Percentiles rank a stretch among this genome's conserved stretches.
Conservation (phyloP, 139 green algal species). For the Closterium sp. region DNA sequence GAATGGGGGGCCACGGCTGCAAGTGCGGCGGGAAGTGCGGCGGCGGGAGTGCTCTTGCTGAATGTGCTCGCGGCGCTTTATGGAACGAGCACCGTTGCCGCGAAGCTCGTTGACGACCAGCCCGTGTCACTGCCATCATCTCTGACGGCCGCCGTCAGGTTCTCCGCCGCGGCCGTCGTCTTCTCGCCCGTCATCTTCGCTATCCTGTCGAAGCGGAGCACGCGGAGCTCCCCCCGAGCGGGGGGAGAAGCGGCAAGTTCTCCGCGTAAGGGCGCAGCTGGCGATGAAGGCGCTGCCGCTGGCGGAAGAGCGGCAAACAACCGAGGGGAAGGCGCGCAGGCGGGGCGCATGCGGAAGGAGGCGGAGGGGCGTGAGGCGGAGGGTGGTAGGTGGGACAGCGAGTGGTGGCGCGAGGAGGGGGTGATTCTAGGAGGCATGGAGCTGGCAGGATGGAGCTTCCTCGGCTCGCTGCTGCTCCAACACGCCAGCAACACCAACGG, state of each 20-base stretch:
- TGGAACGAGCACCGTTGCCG: conserved; percentile 29
- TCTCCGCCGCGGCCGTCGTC: conserved; percentile 2
- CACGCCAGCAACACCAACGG: not conserved
- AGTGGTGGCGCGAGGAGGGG: conserved; percentile 6
- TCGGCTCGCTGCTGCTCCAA: not conserved
- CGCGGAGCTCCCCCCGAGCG: not conserved
- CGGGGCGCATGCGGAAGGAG: not conserved
- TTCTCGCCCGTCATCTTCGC: conserved; percentile 15
- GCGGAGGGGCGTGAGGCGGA: not conserved
- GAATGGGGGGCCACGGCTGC: not conserved
- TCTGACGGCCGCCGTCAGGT: conserved; percentile 19
- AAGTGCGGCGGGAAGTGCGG: not conserved
- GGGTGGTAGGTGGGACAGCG: not conserved
- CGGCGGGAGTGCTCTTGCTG: conserved; percentile 11
- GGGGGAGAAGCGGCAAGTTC: not conserved
- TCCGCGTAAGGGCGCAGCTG: not conserved
- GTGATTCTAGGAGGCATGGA: conserved; percentile 19
- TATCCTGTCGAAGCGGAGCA: not conserved
- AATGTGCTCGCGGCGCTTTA: conserved; percentile 32
- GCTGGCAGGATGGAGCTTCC: conserved; percentile 15
- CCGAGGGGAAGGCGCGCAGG: not conserved
- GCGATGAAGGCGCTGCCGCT: too few species aligned
- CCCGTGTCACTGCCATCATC: conserved; percentile 7
- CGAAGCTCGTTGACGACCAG: conserved; percentile 17
- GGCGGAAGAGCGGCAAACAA: not conserved